Conservation (phyloP, 129 eudicot species). For the Rutidosis leptorrhynchoides region DNA sequence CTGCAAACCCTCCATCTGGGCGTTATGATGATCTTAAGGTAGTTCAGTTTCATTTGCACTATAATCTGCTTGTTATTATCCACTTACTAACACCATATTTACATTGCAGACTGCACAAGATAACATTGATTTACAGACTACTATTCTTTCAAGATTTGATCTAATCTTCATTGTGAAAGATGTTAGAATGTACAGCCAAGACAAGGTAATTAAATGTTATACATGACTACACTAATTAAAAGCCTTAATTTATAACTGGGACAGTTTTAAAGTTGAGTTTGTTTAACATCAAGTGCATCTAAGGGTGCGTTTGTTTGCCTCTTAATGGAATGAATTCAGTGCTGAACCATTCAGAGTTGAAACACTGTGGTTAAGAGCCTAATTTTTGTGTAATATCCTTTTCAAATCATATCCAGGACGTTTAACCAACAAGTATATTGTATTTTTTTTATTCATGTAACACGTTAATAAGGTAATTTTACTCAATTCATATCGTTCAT, state of each 20-base stretch:
- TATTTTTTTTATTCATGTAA: too few species aligned
- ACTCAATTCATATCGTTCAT: too few species aligned
- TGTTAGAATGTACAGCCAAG: conserved; percentile 72
- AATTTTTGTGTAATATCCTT: too few species aligned
- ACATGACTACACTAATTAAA: neutral
- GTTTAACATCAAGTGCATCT: neutral
- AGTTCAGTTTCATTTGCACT: neutral
- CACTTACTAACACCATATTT: conserved; percentile 17
- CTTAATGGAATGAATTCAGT: too few species aligned
- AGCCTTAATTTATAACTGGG: neutral
- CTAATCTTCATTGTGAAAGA: conserved; percentile 92
- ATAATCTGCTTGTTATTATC: neutral
- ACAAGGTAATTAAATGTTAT: conserved; percentile 76
- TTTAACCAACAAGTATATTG: too few species aligned
- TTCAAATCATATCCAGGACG: too few species aligned
- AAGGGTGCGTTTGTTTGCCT: too few species aligned
- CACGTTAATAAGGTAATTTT: too few species aligned
- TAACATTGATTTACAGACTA: conserved; percentile 96
- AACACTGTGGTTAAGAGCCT: too few species aligned
- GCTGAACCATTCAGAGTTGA: too few species aligned
- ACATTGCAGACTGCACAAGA: conserved; percentile 93
- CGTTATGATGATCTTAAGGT: conserved; percentile 99
- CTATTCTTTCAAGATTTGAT: conserved; percentile 97
- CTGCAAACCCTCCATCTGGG: conserved; percentile 99
- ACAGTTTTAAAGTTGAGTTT: conserved; percentile 7